These are phyloP conservation scores for Babjeviella inositovora DNA, from an alignment of 805 yeast genomes.

Conservation along the genomic window DNA sequence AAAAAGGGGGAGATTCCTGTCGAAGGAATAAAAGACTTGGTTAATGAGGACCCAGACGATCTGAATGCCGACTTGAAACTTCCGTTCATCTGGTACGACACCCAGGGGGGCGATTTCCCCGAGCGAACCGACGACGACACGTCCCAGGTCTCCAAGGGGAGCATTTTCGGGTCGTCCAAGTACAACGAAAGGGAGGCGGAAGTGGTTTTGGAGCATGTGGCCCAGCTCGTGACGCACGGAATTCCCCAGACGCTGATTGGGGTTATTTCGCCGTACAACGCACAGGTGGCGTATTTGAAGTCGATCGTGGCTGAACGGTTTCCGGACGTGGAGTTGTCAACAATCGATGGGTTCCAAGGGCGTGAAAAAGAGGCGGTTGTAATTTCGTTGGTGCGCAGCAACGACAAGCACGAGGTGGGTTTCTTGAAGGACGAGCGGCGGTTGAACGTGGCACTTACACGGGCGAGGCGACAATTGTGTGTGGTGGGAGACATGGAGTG, in stretches of 20 bases:
- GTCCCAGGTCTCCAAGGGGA: too few relatives aligned
- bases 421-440: slow-evolving; percentile 68
- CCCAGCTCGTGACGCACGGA: slow-evolving; percentile 30
- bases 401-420: slow-evolving; percentile 57
- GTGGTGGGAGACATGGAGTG: slow-evolving; percentile 80
- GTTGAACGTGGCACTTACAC: slow-evolving; percentile 84
- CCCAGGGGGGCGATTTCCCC: slow-evolving; percentile 76
- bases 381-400: slow-evolving; percentile 70
- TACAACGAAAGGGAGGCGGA: slow-evolving; percentile 65
- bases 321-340: slow-evolving; percentile 55
- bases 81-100: slow-evolving; percentile 77
- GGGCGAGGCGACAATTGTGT: slow-evolving; percentile 76
- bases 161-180: slow-evolving; percentile 30
- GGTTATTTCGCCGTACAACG: slow-evolving; percentile 78
- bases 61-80: too few relatives aligned
- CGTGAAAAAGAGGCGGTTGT: slow-evolving; percentile 83
- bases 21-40: too few relatives aligned
- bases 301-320: slow-evolving; percentile 11
- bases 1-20: slow-evolving; percentile 24
- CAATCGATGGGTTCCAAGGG: slow-evolving; percentile 96
- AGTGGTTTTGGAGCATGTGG: slow-evolving; percentile 42
- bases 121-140: slow-evolving; percentile 29
- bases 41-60: slow-evolving; percentile 35
- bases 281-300: slow-evolving; percentile 60
- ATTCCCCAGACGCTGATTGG: slow-evolving; percentile 51